Percentiles rank a stretch among this genome's conserved stretches.
These are phyloP conservation scores for Ceratocystis variospora DNA, from an alignment of 2,329 filamentous ascomycete genomes.

Conservation along the genomic window DNA sequence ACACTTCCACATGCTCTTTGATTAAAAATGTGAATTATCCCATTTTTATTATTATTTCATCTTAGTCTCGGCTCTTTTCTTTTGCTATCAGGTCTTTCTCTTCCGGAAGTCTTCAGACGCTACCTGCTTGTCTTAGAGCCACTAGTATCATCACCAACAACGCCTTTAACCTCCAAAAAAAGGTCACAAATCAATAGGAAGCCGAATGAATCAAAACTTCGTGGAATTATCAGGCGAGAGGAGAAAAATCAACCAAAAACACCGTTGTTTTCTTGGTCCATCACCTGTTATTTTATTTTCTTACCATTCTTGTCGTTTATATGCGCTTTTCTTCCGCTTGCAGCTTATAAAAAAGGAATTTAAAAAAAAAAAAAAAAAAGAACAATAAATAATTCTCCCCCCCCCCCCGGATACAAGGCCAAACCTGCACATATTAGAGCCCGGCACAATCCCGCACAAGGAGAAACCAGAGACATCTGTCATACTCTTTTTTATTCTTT, in stretches of 20 bases:
- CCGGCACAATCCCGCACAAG: background rate
- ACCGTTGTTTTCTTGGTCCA: background rate
- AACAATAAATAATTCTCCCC: background rate
- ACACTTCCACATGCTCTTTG: background rate
- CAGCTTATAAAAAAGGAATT: background rate
- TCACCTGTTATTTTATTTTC: background rate
- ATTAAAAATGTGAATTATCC: no score
- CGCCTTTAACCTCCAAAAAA: background rate
- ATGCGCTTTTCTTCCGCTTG: background rate
- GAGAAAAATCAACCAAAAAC: background rate
- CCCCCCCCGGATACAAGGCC: background rate
- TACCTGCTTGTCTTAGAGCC: no score
- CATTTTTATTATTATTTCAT: background rate
- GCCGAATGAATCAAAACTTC: no score
- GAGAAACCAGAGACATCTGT: conserved; percentile 1
- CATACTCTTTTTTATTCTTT: conserved; percentile 13
- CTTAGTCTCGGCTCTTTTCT: conserved; percentile 10
- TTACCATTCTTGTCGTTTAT: background rate
- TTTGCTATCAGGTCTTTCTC: background rate
- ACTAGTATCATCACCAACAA: background rate
- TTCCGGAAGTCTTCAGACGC: background rate
- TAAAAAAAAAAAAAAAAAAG: background rate
- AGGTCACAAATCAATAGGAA: background rate
- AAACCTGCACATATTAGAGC: background rate
- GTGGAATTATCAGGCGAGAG: background rate